phyloP scores from a whole-genome alignment of 306 rosid species.

The Vicia villosa region DNA sequence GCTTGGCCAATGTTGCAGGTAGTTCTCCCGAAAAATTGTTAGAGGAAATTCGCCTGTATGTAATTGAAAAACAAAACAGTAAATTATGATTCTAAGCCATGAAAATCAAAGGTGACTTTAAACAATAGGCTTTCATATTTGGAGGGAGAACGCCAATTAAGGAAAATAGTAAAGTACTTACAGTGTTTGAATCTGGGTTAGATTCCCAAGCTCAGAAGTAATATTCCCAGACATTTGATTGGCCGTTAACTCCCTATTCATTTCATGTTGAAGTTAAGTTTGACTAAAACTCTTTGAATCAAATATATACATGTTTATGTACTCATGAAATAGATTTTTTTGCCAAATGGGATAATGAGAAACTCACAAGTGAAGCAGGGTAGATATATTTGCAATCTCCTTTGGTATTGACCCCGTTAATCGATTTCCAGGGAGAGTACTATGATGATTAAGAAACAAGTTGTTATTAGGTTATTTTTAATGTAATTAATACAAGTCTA shows the following conservation, averaged over 20 bases:
- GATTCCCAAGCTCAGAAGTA: slow-evolving; percentile 67
- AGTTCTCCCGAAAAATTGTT: slow-evolving; percentile 69
- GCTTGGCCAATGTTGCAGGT: slow-evolving; percentile 57
- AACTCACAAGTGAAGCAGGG: slow-evolving; percentile 71
- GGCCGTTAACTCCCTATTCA: slow-evolving; percentile 53
- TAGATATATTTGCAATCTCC: slow-evolving; percentile 66
- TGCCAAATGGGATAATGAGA: not conserved
- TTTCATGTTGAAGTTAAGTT: slow-evolving; percentile 27
- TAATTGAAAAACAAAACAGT: not conserved
- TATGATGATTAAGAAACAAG: slow-evolving; percentile 34
- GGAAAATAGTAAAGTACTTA: slow-evolving; percentile 37
- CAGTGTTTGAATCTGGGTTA: slow-evolving; percentile 53
- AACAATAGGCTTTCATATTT: slow-evolving; percentile 9
- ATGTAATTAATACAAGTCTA: not conserved
- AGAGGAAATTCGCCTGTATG: slow-evolving; percentile 53
- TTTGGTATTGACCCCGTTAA: slow-evolving; percentile 63
- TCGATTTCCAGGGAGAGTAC: slow-evolving; percentile 66
- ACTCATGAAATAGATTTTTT: not conserved
- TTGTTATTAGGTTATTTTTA: slow-evolving; percentile 7
- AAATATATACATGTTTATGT: not conserved
- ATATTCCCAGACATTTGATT: slow-evolving; percentile 64
- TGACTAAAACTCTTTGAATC: not conserved
- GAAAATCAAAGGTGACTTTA: not conserved
- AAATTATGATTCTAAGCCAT: slow-evolving; percentile 1
- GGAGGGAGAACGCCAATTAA: not conserved